phyloP scores from a whole-genome alignment of 345 rosid genomes.

The Boechera stricta region DNA sequence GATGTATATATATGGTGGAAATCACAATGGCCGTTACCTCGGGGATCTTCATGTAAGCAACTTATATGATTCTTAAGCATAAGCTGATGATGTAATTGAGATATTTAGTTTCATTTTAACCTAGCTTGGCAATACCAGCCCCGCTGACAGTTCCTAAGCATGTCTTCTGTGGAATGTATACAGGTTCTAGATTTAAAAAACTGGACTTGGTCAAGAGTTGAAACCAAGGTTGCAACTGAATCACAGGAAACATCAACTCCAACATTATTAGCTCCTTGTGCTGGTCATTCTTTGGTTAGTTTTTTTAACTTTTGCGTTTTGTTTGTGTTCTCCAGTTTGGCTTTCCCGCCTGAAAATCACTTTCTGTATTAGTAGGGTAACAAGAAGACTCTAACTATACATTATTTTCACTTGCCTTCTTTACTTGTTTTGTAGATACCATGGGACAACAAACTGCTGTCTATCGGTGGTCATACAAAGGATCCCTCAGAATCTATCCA shows the following conservation, averaged over 20 bases:
- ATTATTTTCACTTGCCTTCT: slow-evolving; percentile 27
- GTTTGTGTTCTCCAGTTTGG: slow-evolving; percentile 18
- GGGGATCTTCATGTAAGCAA: slow-evolving; percentile 90
- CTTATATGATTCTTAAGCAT: slow-evolving; percentile 25
- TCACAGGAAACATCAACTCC: slow-evolving; percentile 60
- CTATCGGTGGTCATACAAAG: slow-evolving; percentile 94
- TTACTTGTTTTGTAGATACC: slow-evolving; percentile 64
- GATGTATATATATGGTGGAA: slow-evolving; percentile 96
- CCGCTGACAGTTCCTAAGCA: slow-evolving; percentile 9
- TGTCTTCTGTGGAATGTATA: slow-evolving; percentile 41
- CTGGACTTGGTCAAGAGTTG: slow-evolving; percentile 96
- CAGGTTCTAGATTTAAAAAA: slow-evolving; percentile 95
- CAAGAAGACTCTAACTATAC: slow-evolving; percentile 32
- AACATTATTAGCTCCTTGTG: slow-evolving; percentile 68
- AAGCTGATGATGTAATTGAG: slow-evolving; percentile 28
- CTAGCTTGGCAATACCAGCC: not conserved
- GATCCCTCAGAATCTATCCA: slow-evolving; percentile 88
- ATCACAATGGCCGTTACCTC: slow-evolving; percentile 98
- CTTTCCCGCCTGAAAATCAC: not conserved
- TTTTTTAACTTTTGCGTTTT: slow-evolving; percentile 15
- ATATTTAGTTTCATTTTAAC: slow-evolving; percentile 16
- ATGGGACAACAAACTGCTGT: slow-evolving; percentile 90
- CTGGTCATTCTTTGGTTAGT: slow-evolving; percentile 99
- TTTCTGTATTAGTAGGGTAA: slow-evolving; percentile 6
- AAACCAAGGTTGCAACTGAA: slow-evolving; percentile 64